Conservation (phyloP, 371 early-diverging fungal species). For the Rozella allomycis region DNA sequence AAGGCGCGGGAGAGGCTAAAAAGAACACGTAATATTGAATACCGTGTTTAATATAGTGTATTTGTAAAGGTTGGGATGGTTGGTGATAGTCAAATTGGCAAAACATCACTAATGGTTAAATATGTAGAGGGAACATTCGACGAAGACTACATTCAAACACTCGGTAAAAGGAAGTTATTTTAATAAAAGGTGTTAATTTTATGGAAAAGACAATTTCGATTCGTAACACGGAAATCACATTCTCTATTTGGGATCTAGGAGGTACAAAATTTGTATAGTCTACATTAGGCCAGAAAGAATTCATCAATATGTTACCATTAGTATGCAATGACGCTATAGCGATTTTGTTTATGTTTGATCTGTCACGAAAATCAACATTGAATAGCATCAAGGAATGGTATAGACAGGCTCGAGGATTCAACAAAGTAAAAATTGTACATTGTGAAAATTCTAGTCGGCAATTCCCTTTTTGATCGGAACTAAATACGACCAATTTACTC, state of each 20-base stretch:
- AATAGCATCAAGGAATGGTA: conserved; percentile 90
- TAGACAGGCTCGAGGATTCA: conserved; percentile 82
- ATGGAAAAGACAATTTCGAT: conserved; percentile 90
- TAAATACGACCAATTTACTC: conserved; percentile 81
- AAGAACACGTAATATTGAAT: too few species aligned
- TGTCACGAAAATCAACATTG: conserved; percentile 69
- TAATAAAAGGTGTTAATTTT: conserved; percentile 74
- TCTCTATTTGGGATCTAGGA: conserved; percentile 97
- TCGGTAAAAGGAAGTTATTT: conserved; percentile 32
- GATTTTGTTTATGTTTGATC: conserved; percentile 84
- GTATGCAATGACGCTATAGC: conserved; percentile 90
- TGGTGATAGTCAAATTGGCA: conserved; percentile 95
- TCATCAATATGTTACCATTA: conserved; percentile 87
- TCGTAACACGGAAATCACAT: conserved; percentile 76
- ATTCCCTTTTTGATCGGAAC: conserved; percentile 88
- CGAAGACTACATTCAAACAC: conserved; percentile 84
- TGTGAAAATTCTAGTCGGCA: conserved; percentile 36
- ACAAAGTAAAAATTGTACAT: conserved; percentile 33
- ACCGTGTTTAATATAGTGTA: conserved; percentile 28
- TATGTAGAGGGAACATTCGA: conserved; percentile 92
- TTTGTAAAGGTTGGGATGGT: conserved; percentile 91
- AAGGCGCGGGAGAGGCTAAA: too few species aligned
- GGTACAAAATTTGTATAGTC: conserved; percentile 25
- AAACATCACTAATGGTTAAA: conserved; percentile 93
- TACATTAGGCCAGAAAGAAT: conserved; percentile 62